Percentiles rank a stretch among this genome's conserved stretches.
Conservation (phyloP, 129 eudicot genomes). For the Lonicera japonica region DNA sequence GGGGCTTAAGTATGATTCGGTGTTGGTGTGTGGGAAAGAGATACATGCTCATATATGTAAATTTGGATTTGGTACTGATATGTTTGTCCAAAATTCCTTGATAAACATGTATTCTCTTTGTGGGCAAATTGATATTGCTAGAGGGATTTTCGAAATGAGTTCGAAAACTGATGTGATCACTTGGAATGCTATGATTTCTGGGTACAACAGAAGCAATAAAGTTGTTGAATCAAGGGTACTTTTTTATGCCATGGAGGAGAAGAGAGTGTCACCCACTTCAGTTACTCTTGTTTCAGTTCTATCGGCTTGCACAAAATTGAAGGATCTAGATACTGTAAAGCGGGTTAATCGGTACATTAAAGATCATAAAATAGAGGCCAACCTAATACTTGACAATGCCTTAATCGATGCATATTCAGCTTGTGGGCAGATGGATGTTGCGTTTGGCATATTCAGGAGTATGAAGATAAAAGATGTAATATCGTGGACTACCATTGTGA, state of each 20-base stretch:
- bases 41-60: conserved; percentile 45
- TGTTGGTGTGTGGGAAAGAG: conserved; percentile 18
- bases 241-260: conserved; percentile 36
- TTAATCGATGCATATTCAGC: conserved; percentile 35
- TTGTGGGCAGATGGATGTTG: conserved; percentile 36
- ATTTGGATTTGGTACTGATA: conserved; percentile 34
- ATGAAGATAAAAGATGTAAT: conserved; percentile 37
- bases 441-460: conserved; percentile 24
- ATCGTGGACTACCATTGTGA: conserved; percentile 39
- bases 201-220: conserved; percentile 33
- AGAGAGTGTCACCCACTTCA: conserved; percentile 25
- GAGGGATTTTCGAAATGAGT: conserved; percentile 32
- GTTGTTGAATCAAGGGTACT: conserved; percentile 30
- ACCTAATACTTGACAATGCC: conserved; percentile 35
- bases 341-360: conserved; percentile 24
- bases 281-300: conserved; percentile 45
- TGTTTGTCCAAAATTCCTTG: conserved; percentile 30
- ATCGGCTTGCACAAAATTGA: conserved; percentile 40
- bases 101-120: conserved; percentile 31
- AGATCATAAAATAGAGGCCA: conserved; percentile 21
- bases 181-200: conserved; percentile 51
- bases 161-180: conserved; percentile 22
- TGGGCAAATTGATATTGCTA: conserved; percentile 27
- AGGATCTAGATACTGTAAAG: conserved; percentile 25
- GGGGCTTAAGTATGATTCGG: conserved; percentile 22